Evolutionary conservation across 2,329 filamentous ascomycete genomes (phyloP), one percentile per base, ranked within the genome.

Genomic region (Arachnomyces sp.): DNA sequence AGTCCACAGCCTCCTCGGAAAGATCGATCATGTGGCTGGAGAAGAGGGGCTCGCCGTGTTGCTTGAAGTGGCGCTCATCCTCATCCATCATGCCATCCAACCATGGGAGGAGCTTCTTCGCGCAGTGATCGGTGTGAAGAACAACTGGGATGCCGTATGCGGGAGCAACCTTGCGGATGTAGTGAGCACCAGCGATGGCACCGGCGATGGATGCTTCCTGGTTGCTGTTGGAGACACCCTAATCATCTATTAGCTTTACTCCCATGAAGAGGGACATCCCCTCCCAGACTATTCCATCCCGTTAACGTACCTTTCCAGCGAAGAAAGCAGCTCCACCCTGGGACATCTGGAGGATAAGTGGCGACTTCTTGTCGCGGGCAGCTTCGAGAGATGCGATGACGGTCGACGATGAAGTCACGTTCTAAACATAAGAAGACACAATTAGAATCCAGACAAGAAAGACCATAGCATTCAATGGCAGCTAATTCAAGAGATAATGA

Each of bases 91-190:
- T 89, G 64, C 89, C 89, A 61, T 95, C 89, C 64, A 96, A 74
- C 90, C 90, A 96, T 48, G 92, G 92, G 43, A 96, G 81, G 44
- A 96, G 86, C 82, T 96, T 96, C 84, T 96, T 96, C 64, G 92
- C 90, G 71, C 90, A 94, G 76, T 96, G 92, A 67, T 98, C 92
- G 63, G 90, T 93, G 79, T 95, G 89, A 45, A 96, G 81, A 57
- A 96, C 74, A 54, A 94, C 87, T 58, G 90, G 90, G 52, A 96
- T 72, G 55, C 82, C 87, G 70, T 98, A 98, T 54, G 77, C 55
- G 46, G 90, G 86, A 38, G 92, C 87, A 57, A 96, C 71, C 53
- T 84, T 73, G 61, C 89, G 86, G 72, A 95, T 87, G 75, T 86
- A 96, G 73, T 94, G 85, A 54, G 92, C 92, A 55, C 77, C 89